Evolutionary conservation across 306 rosid species (phyloP).

Genomic region (Astragalus glycyphyllos): DNA sequence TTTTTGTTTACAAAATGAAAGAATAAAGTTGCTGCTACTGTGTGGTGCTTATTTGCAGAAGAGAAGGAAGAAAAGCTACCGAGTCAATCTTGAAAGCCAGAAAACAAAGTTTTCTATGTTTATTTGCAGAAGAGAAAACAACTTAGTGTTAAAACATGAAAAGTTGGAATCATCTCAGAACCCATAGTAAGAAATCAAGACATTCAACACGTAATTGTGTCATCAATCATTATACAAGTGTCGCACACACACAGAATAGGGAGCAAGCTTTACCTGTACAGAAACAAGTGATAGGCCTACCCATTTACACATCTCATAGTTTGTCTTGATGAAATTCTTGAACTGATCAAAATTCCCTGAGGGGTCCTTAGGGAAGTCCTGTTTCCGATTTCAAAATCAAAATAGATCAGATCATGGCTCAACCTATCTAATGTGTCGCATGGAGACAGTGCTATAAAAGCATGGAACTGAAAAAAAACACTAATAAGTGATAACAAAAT

Average conservation of each 20-base stretch:
- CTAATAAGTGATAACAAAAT: background rate
- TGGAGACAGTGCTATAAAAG: background rate
- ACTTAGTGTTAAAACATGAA: background rate
- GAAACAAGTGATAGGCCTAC: conserved; percentile 66
- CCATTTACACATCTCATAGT: conserved; percentile 79
- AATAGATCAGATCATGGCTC: conserved; percentile 34
- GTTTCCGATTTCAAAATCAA: conserved; percentile 39
- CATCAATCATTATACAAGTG: conserved; percentile 16
- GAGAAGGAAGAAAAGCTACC: conserved; percentile 20
- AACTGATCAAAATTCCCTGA: conserved; percentile 67
- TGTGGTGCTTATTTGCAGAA: conserved; percentile 1
- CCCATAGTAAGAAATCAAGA: conserved; percentile 9
- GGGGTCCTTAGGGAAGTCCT: conserved; percentile 87
- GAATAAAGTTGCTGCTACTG: conserved; percentile 15
- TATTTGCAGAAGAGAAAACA: background rate
- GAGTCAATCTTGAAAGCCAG: conserved; percentile 12
- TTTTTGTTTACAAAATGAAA: conserved; percentile 10
- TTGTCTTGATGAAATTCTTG: conserved; percentile 65
- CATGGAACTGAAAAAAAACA: conserved; percentile 11
- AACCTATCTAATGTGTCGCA: conserved; percentile 20
- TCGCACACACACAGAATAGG: conserved; percentile 34
- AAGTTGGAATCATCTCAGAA: conserved; percentile 24
- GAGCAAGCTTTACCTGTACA: conserved; percentile 61
- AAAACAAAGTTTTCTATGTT: conserved; percentile 7
- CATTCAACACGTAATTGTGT: background rate